Evolutionary conservation across 2,329 filamentous ascomycete species (phyloP), one percentile per base, ranked within the genome.

Genomic region (Camptophora hylomeconis): DNA sequence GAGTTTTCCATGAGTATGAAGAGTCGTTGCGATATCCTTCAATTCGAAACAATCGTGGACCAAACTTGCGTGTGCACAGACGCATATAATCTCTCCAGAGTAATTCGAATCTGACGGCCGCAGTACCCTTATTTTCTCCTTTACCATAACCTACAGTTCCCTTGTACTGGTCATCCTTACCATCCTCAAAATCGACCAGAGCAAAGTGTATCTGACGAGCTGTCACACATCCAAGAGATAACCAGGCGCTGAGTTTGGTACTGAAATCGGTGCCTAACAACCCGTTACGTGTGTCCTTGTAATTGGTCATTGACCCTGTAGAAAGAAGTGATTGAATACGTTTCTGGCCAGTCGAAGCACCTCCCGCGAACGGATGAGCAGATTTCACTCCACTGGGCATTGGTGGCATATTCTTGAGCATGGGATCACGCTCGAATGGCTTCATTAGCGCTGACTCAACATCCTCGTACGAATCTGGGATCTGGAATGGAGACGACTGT

Each of bases 51-150:
- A 87, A 63, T 13, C 67, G 68, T 10, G 52, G 46, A 1, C 69
- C 67, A 37, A 80, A 83, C 44, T 86, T 86, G 17, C 66, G 64
- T 5, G 72, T 75, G 46, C 76, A 82, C 0, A 87, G 64, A 1
- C 77, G 65, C 75, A 87, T 83, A 45, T 86, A 87, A 45, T 87
- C 81, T 21, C 80, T 61, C 80, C 77, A 83, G 0, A 87, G 52
- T 0, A 89, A 58, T 45, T 87, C 79, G 32, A 80, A 75, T 0
- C 80, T 69, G 1, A 87, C 65, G 0, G 63, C 68, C 18, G 67
- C 67, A 0, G 77, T 83, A 1, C 80, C 79, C 17, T 71, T 68
- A 28, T 77, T 84, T 48, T 84, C 75, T 0, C 80, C 80, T 27
- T 72, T 52, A 1, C 72, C 76, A 32, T 73, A 84, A 0, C 76